Evolutionary conservation across 2,329 filamentous ascomycete genomes (phyloP).

Genomic region (Sclerotinia trifoliorum): DNA sequence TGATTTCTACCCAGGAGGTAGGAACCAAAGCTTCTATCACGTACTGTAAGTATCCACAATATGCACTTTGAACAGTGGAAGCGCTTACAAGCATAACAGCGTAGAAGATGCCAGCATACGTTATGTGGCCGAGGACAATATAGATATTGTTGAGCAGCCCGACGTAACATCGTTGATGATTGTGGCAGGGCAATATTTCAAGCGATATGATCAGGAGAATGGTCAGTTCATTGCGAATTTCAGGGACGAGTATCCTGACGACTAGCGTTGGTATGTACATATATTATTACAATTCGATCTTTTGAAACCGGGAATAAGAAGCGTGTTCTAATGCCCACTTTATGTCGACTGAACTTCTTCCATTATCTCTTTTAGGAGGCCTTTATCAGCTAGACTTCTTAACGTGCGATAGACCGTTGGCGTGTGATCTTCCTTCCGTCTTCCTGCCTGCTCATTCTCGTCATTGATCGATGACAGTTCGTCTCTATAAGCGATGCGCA

Average conservation of each 20-base stretch:
- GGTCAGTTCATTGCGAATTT: conserved; percentile 82
- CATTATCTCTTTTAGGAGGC: conserved; percentile 51
- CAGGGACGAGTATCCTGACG: conserved; percentile 80
- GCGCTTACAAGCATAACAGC: conserved; percentile 44
- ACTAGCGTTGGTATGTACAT: conserved; percentile 47
- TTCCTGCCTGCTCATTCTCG: conserved; percentile 53
- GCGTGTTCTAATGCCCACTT: conserved; percentile 3
- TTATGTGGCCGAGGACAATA: conserved; percentile 80
- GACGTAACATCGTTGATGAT: conserved; percentile 61
- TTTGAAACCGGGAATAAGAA: not conserved
- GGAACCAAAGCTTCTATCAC: conserved; percentile 76
- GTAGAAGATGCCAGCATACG: conserved; percentile 66
- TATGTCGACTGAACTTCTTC: conserved; percentile 22
- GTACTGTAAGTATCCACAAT: conserved; percentile 66
- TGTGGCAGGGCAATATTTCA: conserved; percentile 83
- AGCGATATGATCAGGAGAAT: conserved; percentile 68
- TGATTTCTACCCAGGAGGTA: conserved; percentile 57
- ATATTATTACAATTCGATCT: conserved; percentile 1
- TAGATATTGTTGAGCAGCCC: conserved; percentile 57
- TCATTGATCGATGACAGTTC: conserved; percentile 48
- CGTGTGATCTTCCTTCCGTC: conserved; percentile 65
- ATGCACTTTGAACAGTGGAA: conserved; percentile 18
- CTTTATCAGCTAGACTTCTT: conserved; percentile 65
- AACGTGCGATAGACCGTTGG: conserved; percentile 69
- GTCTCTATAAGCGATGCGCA: conserved; percentile 49